Evolutionary conservation across 1,284 basidiomycete genomes (phyloP), one percentile per base, ranked within the genome.

Genomic region (Anthracocystis setariae): DNA sequence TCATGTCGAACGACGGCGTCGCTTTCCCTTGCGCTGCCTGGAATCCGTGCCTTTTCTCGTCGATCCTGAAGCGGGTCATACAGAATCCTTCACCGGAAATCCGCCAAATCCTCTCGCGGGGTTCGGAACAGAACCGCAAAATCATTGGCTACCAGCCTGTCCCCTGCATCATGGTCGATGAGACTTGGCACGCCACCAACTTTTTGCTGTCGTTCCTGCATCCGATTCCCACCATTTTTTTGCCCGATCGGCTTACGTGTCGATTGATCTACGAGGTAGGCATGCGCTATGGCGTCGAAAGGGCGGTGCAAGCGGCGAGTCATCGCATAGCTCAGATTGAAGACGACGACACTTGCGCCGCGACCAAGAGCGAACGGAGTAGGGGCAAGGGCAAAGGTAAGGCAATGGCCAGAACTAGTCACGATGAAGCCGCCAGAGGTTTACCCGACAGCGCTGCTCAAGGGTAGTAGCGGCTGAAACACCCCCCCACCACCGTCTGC

Each of bases 11-110:
- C 25, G 70, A 73, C 25, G 61, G 58, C 23, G 32, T 65, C 12
- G 64, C 65, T 2, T 73, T 68, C 25, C 70, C 70, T 1, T 73
- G 70, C 15, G 70, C 65, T 2, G 65, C 60, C 9, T 73, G 61
- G 60, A 73, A 73, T 13, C 70, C 70, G 1, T 73, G 60, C 27
- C 54, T 73, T 8, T 63, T 68, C 37, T 73, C 70, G 9, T 37
- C 39, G 12, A n/a, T 64, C 45, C 57, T 73, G 18, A 48, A 50
- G 29, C 40, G 37, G 5, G 42, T 62, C n/a, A 61, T 68, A 43
- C 38, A 49, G 46, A 51, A 61, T n/a, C 70, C 65, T 2, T 42
- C 25, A 12, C 49, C 40, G 15, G 25, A 35, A 4, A 45, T 73
- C n/a, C 20, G 42, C 3, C 47, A 42, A 17, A 49, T 68, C 38